phyloP scores from a whole-genome alignment of 495 filamentous ascomycete genomes.

The Aspergillus cristatus region DNA sequence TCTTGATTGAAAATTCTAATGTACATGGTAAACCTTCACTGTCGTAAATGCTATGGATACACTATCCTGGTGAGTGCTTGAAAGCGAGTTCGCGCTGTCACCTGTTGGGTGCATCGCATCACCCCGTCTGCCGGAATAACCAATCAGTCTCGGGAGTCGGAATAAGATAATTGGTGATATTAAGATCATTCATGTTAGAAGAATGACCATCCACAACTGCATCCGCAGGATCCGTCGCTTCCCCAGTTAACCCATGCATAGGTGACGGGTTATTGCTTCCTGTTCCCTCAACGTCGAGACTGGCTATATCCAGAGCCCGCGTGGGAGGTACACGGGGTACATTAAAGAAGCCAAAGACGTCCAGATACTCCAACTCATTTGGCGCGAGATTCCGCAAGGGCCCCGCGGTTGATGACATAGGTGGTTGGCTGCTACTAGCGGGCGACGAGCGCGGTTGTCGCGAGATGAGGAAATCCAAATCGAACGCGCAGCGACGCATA shows the following conservation, averaged over 20 bases:
- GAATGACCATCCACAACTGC: conserved; percentile 18
- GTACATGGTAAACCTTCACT: too few species aligned
- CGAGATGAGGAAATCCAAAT: conserved; percentile 79
- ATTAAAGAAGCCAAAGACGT: conserved; percentile 92
- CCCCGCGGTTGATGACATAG: conserved; percentile 19
- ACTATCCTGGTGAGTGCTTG: too few species aligned
- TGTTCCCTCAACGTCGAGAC: conserved; percentile 23
- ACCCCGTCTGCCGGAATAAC: conserved; percentile 31
- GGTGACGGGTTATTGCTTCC: conserved; percentile 31
- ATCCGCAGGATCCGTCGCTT: conserved; percentile 5
- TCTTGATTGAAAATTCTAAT: too few species aligned
- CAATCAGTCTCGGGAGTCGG: conserved; percentile 41
- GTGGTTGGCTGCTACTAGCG: conserved; percentile 2
- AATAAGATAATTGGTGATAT: conserved; percentile 40
- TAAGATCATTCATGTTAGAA: conserved; percentile 33
- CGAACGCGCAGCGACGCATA: conserved; percentile 76
- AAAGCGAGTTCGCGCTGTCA: too few species aligned
- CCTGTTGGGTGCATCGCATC: conserved; percentile 2
- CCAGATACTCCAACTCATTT: conserved; percentile 81
- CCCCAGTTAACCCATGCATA: conserved; percentile 27
- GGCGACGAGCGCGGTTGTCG: conserved; percentile 58
- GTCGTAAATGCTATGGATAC: too few species aligned
- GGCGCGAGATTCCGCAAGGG: conserved; percentile 53
- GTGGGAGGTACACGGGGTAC: conserved; percentile 58
- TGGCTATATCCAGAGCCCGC: conserved; percentile 17